A percentile compares a stretch with the other conserved stretches of the same genome.
phyloP scores from a whole-genome alignment of 1,139 yeast genomes.

The Suhomyces chickasaworum region DNA sequence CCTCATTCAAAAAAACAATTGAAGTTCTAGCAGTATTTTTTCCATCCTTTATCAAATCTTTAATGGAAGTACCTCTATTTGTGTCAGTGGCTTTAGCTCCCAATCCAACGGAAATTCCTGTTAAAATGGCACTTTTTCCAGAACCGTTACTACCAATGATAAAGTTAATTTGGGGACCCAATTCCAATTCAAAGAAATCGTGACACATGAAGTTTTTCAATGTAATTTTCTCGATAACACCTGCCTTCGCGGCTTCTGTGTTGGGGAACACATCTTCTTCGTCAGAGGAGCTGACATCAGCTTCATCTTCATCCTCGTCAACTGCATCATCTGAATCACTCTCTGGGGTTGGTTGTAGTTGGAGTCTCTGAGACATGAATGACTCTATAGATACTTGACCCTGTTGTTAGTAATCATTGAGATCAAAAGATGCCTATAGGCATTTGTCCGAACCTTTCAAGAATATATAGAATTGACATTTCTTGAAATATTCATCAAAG shows the following conservation, averaged over 20 bases:
- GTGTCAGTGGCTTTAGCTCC: constrained; percentile 97
- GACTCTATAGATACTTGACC: constrained; percentile 10
- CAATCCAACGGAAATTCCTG: constrained; percentile 86
- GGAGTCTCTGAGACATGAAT: constrained; percentile 11
- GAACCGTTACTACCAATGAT: constrained; percentile 95
- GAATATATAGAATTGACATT: too few species aligned
- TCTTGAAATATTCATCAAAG: too few species aligned
- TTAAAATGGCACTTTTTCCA: constrained; percentile 90
- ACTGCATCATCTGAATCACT: constrained; percentile 9
- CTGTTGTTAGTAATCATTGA: constrained; percentile 10
- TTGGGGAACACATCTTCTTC: constrained; percentile 21
- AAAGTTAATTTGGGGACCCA: constrained; percentile 87
- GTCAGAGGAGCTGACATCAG: constrained; percentile 9
- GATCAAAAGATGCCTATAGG: background rate
- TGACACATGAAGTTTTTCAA: constrained; percentile 83
- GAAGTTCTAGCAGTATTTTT: constrained; percentile 61
- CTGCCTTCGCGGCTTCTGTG: constrained; percentile 47
- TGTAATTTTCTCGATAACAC: constrained; percentile 57
- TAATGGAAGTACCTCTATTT: constrained; percentile 74
- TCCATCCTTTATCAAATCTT: constrained; percentile 78
- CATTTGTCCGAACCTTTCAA: background rate
- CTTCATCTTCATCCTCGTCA: constrained; percentile 8
- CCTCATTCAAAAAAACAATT: constrained; percentile 63
- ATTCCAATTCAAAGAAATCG: constrained; percentile 67
- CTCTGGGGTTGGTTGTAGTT: constrained; percentile 3